Conservation (phyloP, 257 asterid genomes). For the Petrea volubilis region DNA sequence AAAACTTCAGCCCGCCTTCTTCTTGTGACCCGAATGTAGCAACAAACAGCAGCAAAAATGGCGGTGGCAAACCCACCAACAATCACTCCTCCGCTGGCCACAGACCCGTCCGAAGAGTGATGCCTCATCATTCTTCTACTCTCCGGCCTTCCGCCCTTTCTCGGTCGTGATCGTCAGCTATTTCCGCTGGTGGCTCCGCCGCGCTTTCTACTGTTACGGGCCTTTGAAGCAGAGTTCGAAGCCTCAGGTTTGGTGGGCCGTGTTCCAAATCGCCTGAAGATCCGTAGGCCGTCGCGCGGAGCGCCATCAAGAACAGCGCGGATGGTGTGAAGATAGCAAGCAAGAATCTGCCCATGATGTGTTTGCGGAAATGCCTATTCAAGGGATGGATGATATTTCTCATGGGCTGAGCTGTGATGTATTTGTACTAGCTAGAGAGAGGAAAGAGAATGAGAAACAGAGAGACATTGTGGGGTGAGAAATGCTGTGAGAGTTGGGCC, state of each 20-base stretch:
- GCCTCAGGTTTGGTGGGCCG: background rate
- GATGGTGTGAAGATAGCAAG: constrained; percentile 30
- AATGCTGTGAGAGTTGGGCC: no score
- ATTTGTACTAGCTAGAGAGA: no score
- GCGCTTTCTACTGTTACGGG: constrained; percentile 17
- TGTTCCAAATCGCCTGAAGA: background rate
- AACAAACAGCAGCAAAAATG: constrained; percentile 64
- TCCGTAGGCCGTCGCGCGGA: constrained; percentile 14
- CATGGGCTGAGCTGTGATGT: no score
- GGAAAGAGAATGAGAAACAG: no score
- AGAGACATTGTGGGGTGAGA: no score
- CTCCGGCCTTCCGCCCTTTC: constrained; percentile 49
- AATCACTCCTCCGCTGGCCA: constrained; percentile 71
- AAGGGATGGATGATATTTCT: no score
- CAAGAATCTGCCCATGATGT: constrained; percentile 30
- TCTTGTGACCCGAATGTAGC: constrained; percentile 74
- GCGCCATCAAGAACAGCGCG: constrained; percentile 1
- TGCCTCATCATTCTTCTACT: constrained; percentile 36
- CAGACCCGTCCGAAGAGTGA: constrained; percentile 55
- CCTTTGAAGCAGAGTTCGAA: constrained; percentile 25
- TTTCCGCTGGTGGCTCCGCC: constrained; percentile 52
- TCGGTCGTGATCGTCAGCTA: constrained; percentile 22
- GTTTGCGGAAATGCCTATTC: constrained; percentile 35
- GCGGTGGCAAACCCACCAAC: constrained; percentile 79
- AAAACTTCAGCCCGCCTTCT: constrained; percentile 18